Conservation (phyloP, 1,284 basidiomycete species). For the Malassezia caprae region DNA sequence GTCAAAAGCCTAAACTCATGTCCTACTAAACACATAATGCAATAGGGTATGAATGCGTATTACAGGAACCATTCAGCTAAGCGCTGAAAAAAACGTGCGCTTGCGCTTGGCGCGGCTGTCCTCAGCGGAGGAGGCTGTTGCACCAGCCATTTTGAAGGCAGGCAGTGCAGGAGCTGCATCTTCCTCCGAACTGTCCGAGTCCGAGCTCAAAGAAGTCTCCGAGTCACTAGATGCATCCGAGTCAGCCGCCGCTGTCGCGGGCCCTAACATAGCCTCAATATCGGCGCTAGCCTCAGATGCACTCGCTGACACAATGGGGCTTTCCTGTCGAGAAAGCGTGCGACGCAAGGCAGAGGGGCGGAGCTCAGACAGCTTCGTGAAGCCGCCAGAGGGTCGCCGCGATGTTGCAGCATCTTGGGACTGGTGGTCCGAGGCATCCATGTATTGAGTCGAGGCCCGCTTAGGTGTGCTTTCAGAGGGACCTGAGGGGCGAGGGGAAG, state of each 20-base stretch:
- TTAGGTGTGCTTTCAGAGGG: constrained; percentile 14
- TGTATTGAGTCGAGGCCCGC: constrained; percentile 1
- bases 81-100: constrained; percentile 18
- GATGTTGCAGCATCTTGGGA: background rate
- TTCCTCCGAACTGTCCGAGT: constrained; percentile 8
- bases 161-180: constrained; percentile 6
- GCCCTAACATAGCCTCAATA: background rate
- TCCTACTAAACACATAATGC: constrained; percentile 3
- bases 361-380: constrained; percentile 30
- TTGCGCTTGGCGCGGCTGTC: constrained; percentile 15
- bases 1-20: background rate
- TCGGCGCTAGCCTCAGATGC: constrained; percentile 1
- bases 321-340: constrained; percentile 26
- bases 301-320: constrained; percentile 11
- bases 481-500: background rate
- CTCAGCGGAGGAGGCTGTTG: background rate
- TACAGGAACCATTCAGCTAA: constrained; percentile 2
- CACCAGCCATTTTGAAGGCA: constrained; percentile 13
- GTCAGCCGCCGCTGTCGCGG: background rate
- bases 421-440: constrained; percentile 1
- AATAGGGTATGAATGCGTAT: constrained; percentile 4
- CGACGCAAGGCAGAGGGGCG: constrained; percentile 26
- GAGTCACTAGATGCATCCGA: background rate
- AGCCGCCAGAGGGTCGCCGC: constrained; percentile 17
- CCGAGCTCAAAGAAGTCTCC: background rate